A percentile compares a stretch with the other conserved stretches of the same genome.
phyloP scores from a whole-genome alignment of 805 yeast genomes.

The Cyberlindnera maritima region DNA sequence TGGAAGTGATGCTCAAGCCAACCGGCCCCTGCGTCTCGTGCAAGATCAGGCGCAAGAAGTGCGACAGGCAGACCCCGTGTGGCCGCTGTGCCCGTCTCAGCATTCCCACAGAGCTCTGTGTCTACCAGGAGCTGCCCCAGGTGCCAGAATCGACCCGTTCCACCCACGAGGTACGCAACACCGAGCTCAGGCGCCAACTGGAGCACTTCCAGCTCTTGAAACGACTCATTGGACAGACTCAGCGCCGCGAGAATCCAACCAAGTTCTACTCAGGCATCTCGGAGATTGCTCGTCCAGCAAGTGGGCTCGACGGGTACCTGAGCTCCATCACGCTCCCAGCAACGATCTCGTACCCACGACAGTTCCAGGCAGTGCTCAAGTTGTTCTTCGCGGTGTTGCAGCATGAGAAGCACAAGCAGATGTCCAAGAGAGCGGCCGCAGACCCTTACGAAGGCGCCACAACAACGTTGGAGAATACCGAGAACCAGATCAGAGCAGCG shows the following conservation, averaged over 20 bases:
- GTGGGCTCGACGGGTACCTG: not conserved
- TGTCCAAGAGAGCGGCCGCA: not conserved
- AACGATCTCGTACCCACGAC: not conserved
- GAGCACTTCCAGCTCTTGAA: not conserved
- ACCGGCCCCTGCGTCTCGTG: not conserved
- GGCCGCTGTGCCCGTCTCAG: not conserved
- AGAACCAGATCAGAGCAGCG: not conserved
- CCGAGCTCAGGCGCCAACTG: constrained; percentile 1
- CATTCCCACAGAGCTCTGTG: constrained; percentile 3
- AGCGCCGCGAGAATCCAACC: not conserved
- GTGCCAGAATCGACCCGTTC: not conserved
- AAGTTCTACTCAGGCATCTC: not conserved
- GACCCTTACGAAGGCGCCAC: not conserved
- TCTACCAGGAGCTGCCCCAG: not conserved
- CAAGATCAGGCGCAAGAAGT: constrained; percentile 4
- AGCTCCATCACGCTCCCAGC: not conserved
- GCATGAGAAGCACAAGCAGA: not conserved
- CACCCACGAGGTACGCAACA: not conserved
- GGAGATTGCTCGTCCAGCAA: not conserved
- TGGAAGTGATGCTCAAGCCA: no score
- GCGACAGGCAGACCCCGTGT: constrained; percentile 2
- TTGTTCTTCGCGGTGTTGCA: not conserved
- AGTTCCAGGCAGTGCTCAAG: not conserved
- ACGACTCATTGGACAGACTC: not conserved
- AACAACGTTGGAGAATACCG: not conserved